These are phyloP conservation scores for Ascocoryne sarcoides DNA, from an alignment of 2,329 filamentous ascomycete genomes.

Conservation along the genomic window DNA sequence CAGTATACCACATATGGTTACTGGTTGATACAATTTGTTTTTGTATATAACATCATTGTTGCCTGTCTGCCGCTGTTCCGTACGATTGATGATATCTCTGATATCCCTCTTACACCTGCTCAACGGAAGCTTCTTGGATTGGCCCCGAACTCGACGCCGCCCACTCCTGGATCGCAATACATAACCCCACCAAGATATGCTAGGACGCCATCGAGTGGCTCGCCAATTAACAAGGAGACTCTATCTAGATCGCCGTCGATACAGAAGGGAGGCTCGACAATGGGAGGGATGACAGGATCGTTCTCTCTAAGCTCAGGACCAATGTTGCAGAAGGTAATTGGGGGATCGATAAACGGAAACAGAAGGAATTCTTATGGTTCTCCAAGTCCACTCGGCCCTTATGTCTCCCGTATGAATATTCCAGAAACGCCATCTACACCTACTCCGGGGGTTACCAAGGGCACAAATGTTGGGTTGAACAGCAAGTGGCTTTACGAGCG, in stretches of 20 bases:
- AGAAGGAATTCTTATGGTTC: conserved; percentile 58
- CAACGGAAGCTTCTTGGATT: conserved; percentile 82
- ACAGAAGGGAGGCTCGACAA: conserved; percentile 42
- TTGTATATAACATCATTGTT: conserved; percentile 60
- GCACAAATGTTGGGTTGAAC: conserved; percentile 69
- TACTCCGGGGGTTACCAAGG: conserved; percentile 58
- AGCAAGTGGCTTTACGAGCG: conserved; percentile 95
- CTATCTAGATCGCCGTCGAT: conserved; percentile 51
- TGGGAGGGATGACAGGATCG: conserved; percentile 34
- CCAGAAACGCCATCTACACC: conserved; percentile 55
- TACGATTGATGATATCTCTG: conserved; percentile 66
- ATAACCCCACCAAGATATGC: conserved; percentile 83
- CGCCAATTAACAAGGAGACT: conserved; percentile 43
- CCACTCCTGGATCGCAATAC: conserved; percentile 63
- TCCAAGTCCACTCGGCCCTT: conserved; percentile 42
- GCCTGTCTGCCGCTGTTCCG: conserved; percentile 67
- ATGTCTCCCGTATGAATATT: conserved; percentile 32
- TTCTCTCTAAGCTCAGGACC: conserved; percentile 46
- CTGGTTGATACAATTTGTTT: conserved; percentile 44
- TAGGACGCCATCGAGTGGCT: conserved; percentile 56
- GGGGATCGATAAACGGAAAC: conserved; percentile 33
- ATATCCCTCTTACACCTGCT: conserved; percentile 84
- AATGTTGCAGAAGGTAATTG: conserved; percentile 60
- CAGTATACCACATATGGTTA: conserved; percentile 30
- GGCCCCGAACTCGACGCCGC: conserved; percentile 51